Base-by-base conservation (phyloP, 2,329 filamentous ascomycete species). In the Penicillium frequentans region DNA sequence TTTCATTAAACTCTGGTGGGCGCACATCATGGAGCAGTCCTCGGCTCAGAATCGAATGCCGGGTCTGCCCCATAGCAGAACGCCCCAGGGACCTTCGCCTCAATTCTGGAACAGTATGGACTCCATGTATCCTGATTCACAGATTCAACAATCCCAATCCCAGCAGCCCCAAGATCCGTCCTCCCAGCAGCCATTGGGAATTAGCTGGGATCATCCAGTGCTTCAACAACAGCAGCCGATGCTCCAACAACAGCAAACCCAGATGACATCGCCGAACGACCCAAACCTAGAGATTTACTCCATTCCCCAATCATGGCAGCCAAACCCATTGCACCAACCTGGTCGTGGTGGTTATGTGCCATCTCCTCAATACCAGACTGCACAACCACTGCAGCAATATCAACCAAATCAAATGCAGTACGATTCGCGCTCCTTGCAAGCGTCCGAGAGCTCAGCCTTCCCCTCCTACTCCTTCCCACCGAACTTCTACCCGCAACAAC, bases 31-130 rank as follows among this genome's bases (percentile, higher is more conserved):
- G 74, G 74, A 76, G 61, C 71, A 70, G 62, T 66, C 67, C 19
- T 62, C 71, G 42, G 59, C 68, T 29, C 66, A 70, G 46, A 69
- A 66, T 52, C 58, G 67, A 31, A 63, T 71, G 60, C 66, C 68
- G 48, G 67, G 70, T 43, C 52, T 71, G 57, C 64, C 66, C 27
- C 65, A 67, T 60, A 27, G 35, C 9, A 62, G 63, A 27, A 67
- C 70, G 57, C 61, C 66, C 35, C 61, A 69, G 24, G 61, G 58
- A 31, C 61, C 66, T 23, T 61, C 75, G 16, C 62, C 67, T 19
- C 52, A 68, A n/a, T 77, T 72, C 59, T 77, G 75, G 75, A 67
- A 65, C 55, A 66, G 58, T 14, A 65, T 76, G 49, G 73, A 73
- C 47, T 50, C 69, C 7, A 54, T 75, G 37, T 77, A 73, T 55